Base-by-base conservation (phyloP, 208 protist species). In the Trypanosomatidae sp. region DNA sequence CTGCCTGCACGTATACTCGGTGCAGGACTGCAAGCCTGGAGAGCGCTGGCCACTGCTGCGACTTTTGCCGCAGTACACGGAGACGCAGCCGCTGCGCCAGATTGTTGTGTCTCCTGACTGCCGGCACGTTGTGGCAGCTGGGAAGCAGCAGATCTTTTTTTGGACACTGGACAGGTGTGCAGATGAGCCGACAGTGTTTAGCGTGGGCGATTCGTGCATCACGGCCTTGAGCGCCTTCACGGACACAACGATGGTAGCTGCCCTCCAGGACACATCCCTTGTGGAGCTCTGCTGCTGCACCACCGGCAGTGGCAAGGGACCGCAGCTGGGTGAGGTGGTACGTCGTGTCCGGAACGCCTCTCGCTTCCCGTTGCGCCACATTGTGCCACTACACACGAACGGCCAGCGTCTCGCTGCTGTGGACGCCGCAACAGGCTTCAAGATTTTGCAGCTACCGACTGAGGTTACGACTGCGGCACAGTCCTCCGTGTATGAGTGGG, bases 1-100 rank as follows among this genome's bases (percentile, higher is more conserved):
- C 76, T 87, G 76, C 71, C 76, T 96, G 25, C 83, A 94, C 73
- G 71, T 92, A 8, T 96, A 92, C 69, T 72, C 72, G 25, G 70
- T 88, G 44, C 68, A 55, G n/a, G 43, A 69, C 36, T 86, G 89
- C 77, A 46, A 39, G 49, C 87, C 91, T 0, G 91, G 91, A 0
- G 79, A 89, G 53, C 66, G 59, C 46, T 94, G 89, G 90, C 69
- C 81, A 25, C 71, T 80, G 39, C 66, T 96, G 62, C 64, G 75
- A 12, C 81, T 79, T 39, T 72, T 94, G 66, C 85, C 80, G 46
- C 91, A 96, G 74, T 73, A 76, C 62, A 49, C 69, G n/a, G 83
- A 80, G 64, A 85, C 85, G 46, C 28, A 71, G 30, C 66, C 84
- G 19, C 79, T 96, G 56, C 59, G 55, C 12, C 65, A 89, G 41